A percentile compares a stretch with the other conserved stretches of the same genome.
Evolutionary conservation across 495 filamentous ascomycete species (phyloP).

Genomic region (Hypoxylon trugodes): DNA sequence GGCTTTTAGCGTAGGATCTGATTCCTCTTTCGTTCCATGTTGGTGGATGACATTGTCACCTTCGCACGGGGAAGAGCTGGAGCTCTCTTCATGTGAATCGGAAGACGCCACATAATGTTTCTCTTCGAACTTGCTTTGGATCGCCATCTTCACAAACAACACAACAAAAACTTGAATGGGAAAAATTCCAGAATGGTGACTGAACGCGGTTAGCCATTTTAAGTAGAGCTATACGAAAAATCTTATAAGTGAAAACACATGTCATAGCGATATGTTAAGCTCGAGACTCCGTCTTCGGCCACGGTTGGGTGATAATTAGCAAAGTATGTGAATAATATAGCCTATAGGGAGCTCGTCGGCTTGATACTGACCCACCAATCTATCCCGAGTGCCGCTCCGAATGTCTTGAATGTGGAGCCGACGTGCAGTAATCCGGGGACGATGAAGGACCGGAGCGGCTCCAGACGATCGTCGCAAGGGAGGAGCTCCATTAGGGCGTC

Average conservation of each 20-base stretch:
- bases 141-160: conserved; percentile 17
- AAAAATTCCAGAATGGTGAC: not conserved
- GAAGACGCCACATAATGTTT: conserved; percentile 9
- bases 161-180: not conserved
- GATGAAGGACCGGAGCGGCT: conserved; percentile 33
- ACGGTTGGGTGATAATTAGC: conserved; percentile 22
- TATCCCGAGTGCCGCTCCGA: conserved; percentile 34
- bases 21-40: not conserved
- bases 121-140: conserved; percentile 14
- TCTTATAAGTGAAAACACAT: conserved; percentile 11
- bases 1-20: not conserved
- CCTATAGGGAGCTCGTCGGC: conserved; percentile 24
- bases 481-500: not conserved
- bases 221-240: conserved; percentile 2
- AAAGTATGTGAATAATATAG: conserved; percentile 28
- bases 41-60: conserved; percentile 4
- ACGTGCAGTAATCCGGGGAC: conserved; percentile 29
- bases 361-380: conserved; percentile 23
- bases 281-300: conserved; percentile 35
- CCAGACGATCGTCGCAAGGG: conserved; percentile 12
- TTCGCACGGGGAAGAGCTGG: conserved; percentile 16
- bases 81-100: conserved; percentile 19
- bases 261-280: not conserved
- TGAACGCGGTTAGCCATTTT: not conserved
- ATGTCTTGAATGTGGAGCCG: conserved; percentile 25